Evolutionary conservation across 495 filamentous ascomycete genomes (phyloP).

Genomic region (Hyaloscypha hepaticicola): DNA sequence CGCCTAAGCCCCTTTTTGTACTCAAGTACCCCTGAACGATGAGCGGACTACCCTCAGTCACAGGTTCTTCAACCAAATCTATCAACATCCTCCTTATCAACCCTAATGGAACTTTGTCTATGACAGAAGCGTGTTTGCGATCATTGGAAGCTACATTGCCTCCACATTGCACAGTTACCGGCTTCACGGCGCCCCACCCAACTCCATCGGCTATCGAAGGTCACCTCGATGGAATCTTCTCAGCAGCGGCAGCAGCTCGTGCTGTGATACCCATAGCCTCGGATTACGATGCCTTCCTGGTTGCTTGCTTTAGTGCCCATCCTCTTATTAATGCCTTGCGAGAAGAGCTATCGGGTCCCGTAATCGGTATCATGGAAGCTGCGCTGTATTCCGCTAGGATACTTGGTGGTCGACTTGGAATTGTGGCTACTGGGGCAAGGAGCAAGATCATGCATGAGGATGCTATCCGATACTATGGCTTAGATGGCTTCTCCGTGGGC

Average conservation of each 20-base stretch:
- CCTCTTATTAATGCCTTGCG: conserved; percentile 47
- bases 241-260: conserved; percentile 40
- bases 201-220: conserved; percentile 49
- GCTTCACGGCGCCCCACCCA: conserved; percentile 46
- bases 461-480: conserved; percentile 42
- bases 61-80: conserved; percentile 29
- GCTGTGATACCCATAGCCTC: conserved; percentile 40
- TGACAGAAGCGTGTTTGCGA: conserved; percentile 45
- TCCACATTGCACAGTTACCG: conserved; percentile 41
- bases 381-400: conserved; percentile 40
- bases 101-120: conserved; percentile 47
- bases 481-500: conserved; percentile 41
- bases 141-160: conserved; percentile 42
- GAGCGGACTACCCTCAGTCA: conserved; percentile 22
- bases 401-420: conserved; percentile 41
- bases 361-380: conserved; percentile 53
- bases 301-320: conserved; percentile 51
- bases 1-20: too few relatives aligned
- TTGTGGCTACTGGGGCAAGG: conserved; percentile 41
- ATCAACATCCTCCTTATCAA: conserved; percentile 47
- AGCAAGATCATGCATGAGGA: conserved; percentile 42
- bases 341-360: conserved; percentile 44
- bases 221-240: conserved; percentile 44
- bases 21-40: conserved; percentile 4
- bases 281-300: conserved; percentile 48